phyloP scores from a whole-genome alignment of 352 stramenopile genomes.

The Thalassiosira pacifica region DNA sequence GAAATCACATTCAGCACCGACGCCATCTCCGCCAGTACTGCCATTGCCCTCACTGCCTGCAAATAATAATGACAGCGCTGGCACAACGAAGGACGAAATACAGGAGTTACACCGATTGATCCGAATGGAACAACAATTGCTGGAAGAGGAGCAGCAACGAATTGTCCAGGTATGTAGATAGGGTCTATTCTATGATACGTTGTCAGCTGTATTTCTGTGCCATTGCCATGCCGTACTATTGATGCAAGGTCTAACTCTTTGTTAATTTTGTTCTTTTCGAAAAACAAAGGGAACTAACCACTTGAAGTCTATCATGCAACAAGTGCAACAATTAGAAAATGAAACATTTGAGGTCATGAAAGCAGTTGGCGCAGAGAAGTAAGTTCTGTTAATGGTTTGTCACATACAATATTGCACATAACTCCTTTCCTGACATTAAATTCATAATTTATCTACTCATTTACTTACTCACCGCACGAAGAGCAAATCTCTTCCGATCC shows the following conservation, averaged over 20 bases:
- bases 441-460: no score
- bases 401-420: neutral
- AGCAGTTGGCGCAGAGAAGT: slow-evolving; percentile 30
- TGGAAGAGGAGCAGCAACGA: slow-evolving; percentile 36
- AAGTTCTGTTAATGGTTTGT: neutral
- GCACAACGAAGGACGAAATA: slow-evolving; percentile 24
- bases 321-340: slow-evolving; percentile 42
- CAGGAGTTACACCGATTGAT: slow-evolving; percentile 30
- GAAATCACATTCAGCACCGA: no score
- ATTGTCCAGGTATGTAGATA: slow-evolving; percentile 30
- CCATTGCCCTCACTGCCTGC: neutral
- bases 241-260: no score
- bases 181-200: neutral
- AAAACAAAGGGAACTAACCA: slow-evolving; percentile 31
- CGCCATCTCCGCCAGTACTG: no score
- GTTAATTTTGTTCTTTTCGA: neutral
- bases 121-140: slow-evolving; percentile 18
- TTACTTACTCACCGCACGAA: no score
- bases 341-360: slow-evolving; percentile 38
- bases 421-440: no score
- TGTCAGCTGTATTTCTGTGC: neutral
- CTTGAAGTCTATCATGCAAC: slow-evolving; percentile 41
- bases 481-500: slow-evolving; percentile 30
- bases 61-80: no score
- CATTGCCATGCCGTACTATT: no score